These are phyloP conservation scores for Lagerstroemia fauriei DNA, from an alignment of 441 rosid genomes.

Conservation along the genomic window DNA sequence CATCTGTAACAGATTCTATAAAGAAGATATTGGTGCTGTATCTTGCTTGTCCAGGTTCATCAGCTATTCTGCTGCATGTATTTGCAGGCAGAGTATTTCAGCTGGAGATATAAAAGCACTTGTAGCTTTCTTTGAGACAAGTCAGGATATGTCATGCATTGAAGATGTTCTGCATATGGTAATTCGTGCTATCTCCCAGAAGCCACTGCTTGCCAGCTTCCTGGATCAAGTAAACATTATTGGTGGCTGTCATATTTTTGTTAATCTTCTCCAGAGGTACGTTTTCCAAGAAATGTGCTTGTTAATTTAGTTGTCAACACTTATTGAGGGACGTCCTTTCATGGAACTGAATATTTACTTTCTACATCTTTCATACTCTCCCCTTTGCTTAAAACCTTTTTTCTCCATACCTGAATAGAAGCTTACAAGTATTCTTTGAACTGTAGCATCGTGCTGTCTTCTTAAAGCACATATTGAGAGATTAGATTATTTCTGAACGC, in stretches of 20 bases:
- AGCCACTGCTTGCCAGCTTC: conserved; percentile 70
- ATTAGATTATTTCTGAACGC: background rate
- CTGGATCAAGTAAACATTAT: conserved; percentile 82
- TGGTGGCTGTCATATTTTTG: conserved; percentile 88
- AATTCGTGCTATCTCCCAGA: conserved; percentile 85
- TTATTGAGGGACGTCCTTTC: background rate
- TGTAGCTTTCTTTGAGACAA: conserved; percentile 79
- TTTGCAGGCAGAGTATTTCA: conserved; percentile 74
- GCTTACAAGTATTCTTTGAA: background rate
- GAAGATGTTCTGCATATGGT: conserved; percentile 95
- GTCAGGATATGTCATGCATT: conserved; percentile 87
- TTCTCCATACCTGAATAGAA: no score
- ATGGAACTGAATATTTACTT: background rate
- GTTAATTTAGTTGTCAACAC: background rate
- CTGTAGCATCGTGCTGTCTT: background rate
- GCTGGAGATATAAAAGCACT: conserved; percentile 75
- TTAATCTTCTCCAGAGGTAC: conserved; percentile 91
- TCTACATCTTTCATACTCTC: background rate
- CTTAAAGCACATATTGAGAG: background rate
- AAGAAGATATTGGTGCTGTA: conserved; percentile 12
- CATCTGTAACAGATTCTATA: conserved; percentile 8
- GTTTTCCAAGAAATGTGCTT: conserved; percentile 14
- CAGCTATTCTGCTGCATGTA: conserved; percentile 18
- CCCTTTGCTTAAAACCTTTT: no score
- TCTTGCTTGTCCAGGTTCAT: conserved; percentile 23